phyloP scores from a whole-genome alignment of 495 filamentous ascomycete species.

The Penicilliopsis zonata region DNA sequence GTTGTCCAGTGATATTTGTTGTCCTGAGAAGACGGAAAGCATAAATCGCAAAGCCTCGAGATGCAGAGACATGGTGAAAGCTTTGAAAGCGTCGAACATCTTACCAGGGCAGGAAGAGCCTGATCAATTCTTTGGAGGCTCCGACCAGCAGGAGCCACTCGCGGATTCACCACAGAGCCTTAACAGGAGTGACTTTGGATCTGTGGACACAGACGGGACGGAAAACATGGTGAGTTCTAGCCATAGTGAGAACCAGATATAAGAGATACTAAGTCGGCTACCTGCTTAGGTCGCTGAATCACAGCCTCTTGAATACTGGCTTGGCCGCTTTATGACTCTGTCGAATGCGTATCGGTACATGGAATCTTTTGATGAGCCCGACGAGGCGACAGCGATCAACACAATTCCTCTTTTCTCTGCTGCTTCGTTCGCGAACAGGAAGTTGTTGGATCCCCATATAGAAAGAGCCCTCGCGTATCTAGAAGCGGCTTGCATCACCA shows the following conservation, averaged over 20 bases:
- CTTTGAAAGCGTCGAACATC: no score
- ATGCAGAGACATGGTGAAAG: no score
- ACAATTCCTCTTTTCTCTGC: slow-evolving; percentile 12
- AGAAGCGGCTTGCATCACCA: slow-evolving; percentile 32
- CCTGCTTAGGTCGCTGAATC: slow-evolving; percentile 9
- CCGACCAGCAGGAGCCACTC: no score
- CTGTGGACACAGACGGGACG: no score
- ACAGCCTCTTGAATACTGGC: slow-evolving; percentile 32
- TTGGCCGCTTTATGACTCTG: slow-evolving; percentile 42
- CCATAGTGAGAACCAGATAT: background rate
- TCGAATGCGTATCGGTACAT: slow-evolving; percentile 40
- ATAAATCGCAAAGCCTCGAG: no score
- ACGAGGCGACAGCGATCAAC: slow-evolving; percentile 10
- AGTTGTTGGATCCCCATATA: slow-evolving; percentile 16
- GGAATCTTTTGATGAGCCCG: slow-evolving; percentile 20
- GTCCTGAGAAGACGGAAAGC: no score
- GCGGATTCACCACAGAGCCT: no score
- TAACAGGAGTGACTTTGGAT: no score
- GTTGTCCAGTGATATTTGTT: no score
- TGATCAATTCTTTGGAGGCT: no score
- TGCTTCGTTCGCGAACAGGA: slow-evolving; percentile 4
- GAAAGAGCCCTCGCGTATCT: slow-evolving; percentile 37
- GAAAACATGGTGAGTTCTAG: no score
- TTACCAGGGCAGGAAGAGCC: no score
- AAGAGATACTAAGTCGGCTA: background rate